Evolutionary conservation across 306 rosid species (phyloP), one percentile per base, ranked within the genome.

Genomic region (Pyrus communis): DNA sequence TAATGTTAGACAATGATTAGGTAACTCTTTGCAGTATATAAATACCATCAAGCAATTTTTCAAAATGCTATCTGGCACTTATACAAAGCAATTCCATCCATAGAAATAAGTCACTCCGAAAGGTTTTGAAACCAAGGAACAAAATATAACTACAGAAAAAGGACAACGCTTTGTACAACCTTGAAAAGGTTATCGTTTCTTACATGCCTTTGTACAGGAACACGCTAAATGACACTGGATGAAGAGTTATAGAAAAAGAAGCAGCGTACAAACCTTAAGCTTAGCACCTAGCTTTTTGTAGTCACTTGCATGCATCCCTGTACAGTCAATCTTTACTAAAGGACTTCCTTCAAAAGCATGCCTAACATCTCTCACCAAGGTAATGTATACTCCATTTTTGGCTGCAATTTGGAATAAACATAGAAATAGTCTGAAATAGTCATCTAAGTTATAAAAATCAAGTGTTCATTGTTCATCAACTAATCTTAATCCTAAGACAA

Each of bases 201-300:
- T 25, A 63, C 68, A 30, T 5, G 42, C 10, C 30, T 30, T 11
- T 31, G 13, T 54, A 52, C 31, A 71, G 64, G 46, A 60, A 11
- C 19, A 25, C 9, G 27, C 38, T 18, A 2, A 70, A 27, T 23
- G 14, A 13, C 25, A 58, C 19, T 49, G 27, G 18, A 22, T 33
- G 57, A 78, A 70, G 54, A 75, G 59, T 46, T 35, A 55, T 11
- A 68, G 38, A 61, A 35, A 69, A 51, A 59, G n/a, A 68, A 52
- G 22, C 77, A 49, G 82, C 62, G 31, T 52, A 77, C 83, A 25
- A 62, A 91, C 98, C 97, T 90, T 90, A 70, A 95, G 97, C 83
- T 95, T 95, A 82, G 92, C 97, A 52, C 97, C 97, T 81, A 92
- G 46, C 88, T 89, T 95, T 89, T 90, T 95, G 89, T 95, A 95